These are phyloP conservation scores for Pythium phragmiticola DNA, from an alignment of 352 stramenopile genomes.

Conservation along the genomic window DNA sequence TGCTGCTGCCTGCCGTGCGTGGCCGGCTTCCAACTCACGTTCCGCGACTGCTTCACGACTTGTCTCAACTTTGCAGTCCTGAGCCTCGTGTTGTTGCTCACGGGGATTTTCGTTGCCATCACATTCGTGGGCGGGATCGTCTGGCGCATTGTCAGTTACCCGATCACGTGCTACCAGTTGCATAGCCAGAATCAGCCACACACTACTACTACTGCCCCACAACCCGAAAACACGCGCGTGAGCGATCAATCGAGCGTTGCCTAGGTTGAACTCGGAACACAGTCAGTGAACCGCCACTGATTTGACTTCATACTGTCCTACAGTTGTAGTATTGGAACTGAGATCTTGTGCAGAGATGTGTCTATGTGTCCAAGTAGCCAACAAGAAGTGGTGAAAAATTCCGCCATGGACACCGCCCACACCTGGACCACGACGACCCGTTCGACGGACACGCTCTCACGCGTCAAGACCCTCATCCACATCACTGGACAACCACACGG, in stretches of 20 bases:
- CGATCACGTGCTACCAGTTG: background rate
- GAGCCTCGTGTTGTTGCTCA: conserved; percentile 6
- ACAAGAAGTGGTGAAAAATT: too few relatives aligned
- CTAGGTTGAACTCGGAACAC: background rate
- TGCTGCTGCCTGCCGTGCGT: conserved; percentile 73
- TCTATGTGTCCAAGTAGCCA: too few relatives aligned
- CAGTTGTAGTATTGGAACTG: too few relatives aligned
- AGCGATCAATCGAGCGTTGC: background rate
- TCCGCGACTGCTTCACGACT: conserved; percentile 57
- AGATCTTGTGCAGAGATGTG: too few relatives aligned
- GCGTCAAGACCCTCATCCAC: too few relatives aligned
- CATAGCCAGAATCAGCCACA: background rate
- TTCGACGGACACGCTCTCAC: too few relatives aligned
- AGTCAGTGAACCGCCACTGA: background rate
- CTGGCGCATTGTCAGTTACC: background rate
- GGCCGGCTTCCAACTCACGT: conserved; percentile 36
- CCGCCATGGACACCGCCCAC: too few relatives aligned
- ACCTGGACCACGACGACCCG: too few relatives aligned
- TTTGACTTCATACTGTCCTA: too few relatives aligned
- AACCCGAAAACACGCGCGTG: too few relatives aligned
- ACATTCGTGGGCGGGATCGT: background rate
- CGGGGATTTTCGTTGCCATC: conserved; percentile 6
- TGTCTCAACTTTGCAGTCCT: conserved; percentile 44
- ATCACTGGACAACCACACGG: too few relatives aligned
- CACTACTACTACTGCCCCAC: background rate